These are phyloP conservation scores for Coemansia sp. DNA, from an alignment of 192 early-diverging fungal genomes.

Conservation along the genomic window DNA sequence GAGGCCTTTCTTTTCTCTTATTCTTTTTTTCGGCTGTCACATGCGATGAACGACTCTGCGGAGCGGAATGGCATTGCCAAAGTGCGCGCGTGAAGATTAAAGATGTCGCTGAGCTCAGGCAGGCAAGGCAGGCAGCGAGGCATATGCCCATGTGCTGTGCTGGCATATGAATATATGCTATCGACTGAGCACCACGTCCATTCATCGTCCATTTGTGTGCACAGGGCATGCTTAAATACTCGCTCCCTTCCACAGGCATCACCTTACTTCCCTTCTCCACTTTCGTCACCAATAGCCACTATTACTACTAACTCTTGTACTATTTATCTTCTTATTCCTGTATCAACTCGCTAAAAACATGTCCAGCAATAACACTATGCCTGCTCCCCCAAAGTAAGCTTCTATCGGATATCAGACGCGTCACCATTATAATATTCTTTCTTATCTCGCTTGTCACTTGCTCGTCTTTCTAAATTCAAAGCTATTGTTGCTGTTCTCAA, in stretches of 20 bases:
- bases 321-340: not conserved
- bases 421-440: no score
- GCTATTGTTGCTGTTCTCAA: not conserved
- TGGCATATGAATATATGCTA: not conserved
- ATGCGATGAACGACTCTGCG: not conserved
- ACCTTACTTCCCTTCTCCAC: not conserved
- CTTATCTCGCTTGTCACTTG: not conserved
- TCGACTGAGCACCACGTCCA: not conserved
- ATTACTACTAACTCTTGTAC: slow-evolving; percentile 1
- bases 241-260: not conserved
- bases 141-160: slow-evolving; percentile 9
- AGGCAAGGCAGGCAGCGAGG: not conserved
- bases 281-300: not conserved
- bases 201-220: not conserved
- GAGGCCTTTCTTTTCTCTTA: not conserved
- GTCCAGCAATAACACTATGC: not conserved
- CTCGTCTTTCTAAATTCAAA: not conserved
- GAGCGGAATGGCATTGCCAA: not conserved
- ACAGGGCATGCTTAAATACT: not conserved
- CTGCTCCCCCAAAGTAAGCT: slow-evolving; percentile 3
- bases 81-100: not conserved
- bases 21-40: not conserved
- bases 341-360: not conserved
- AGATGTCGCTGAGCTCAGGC: not conserved
- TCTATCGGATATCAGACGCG: not conserved